Evolutionary conservation across 2,329 filamentous ascomycete genomes (phyloP).

Genomic region (Phyllosticta citriasiana): DNA sequence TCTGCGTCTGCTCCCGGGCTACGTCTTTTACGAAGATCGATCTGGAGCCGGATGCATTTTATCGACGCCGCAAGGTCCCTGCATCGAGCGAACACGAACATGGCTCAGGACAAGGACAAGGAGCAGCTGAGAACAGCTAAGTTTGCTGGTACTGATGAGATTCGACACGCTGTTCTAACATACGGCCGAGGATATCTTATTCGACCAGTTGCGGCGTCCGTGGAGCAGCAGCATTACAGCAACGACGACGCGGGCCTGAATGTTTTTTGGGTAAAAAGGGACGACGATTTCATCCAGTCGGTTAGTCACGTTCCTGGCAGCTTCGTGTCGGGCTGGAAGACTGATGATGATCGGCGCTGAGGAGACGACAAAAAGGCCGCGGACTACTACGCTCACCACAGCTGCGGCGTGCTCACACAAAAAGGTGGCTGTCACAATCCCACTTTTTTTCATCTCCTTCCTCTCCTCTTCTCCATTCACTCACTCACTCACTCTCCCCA

Average conservation of each 20-base stretch:
- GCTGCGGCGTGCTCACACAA: background rate
- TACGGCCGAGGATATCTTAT: constrained; percentile 2
- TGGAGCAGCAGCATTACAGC: background rate
- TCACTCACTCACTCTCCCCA: background rate
- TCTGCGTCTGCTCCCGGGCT: background rate
- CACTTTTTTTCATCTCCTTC: background rate
- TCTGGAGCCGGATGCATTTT: background rate
- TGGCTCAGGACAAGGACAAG: background rate
- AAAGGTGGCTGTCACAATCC: background rate
- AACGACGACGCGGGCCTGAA: background rate
- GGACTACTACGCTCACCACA: background rate
- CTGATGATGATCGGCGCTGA: constrained; percentile 6
- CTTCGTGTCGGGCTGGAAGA: background rate
- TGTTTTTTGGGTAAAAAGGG: background rate
- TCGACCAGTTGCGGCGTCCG: constrained; percentile 1
- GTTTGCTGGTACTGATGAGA: constrained; percentile 9
- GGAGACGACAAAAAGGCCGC: background rate
- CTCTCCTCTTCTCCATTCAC: background rate
- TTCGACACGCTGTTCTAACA: constrained; percentile 9
- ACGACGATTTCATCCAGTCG: constrained; percentile 1
- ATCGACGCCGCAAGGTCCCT: background rate
- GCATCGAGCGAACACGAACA: background rate
- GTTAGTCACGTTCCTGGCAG: constrained; percentile 4
- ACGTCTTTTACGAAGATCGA: background rate
- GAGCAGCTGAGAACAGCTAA: constrained; percentile 11